Evolutionary conservation across 192 early-diverging fungal species (phyloP).

Genomic region (Diversispora epigaea): DNA sequence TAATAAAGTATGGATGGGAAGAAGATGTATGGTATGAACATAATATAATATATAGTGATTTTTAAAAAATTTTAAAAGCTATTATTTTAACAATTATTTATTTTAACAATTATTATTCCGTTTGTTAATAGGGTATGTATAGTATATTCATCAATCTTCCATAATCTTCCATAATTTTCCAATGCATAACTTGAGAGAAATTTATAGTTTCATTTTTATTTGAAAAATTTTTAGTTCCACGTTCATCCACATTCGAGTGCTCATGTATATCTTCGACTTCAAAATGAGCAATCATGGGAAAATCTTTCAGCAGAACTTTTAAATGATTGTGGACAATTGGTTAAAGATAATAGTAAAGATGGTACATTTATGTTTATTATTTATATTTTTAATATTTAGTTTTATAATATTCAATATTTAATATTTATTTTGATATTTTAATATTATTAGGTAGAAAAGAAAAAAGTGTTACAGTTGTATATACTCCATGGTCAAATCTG

Average conservation of each 20-base stretch:
- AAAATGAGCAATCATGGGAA: constrained; percentile 73
- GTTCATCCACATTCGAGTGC: constrained; percentile 97
- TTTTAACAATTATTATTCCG: no score
- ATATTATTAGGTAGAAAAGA: constrained; percentile 78
- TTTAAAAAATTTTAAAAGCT: no score
- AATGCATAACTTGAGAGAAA: no score
- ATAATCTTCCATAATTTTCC: neutral
- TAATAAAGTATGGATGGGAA: constrained; percentile 93
- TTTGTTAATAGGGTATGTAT: constrained; percentile 11
- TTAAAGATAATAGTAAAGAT: constrained; percentile 97
- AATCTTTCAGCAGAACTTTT: constrained; percentile 71
- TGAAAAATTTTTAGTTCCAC: no score
- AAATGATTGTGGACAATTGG: constrained; percentile 87
- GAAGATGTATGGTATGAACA: constrained; percentile 80
- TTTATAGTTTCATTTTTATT: no score
- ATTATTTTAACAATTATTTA: no score
- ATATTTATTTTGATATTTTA: neutral
- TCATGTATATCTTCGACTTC: constrained; percentile 92
- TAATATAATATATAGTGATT: neutral
- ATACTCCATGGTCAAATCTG: constrained; percentile 90
- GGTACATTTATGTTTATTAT: constrained; percentile 40
- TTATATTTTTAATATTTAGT: neutral
- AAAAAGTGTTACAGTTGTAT: constrained; percentile 86
- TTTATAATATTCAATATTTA: neutral
- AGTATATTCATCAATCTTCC: neutral